Evolutionary conservation across 108 stramenopile species (phyloP).

Genomic region (Seminavis robusta): DNA sequence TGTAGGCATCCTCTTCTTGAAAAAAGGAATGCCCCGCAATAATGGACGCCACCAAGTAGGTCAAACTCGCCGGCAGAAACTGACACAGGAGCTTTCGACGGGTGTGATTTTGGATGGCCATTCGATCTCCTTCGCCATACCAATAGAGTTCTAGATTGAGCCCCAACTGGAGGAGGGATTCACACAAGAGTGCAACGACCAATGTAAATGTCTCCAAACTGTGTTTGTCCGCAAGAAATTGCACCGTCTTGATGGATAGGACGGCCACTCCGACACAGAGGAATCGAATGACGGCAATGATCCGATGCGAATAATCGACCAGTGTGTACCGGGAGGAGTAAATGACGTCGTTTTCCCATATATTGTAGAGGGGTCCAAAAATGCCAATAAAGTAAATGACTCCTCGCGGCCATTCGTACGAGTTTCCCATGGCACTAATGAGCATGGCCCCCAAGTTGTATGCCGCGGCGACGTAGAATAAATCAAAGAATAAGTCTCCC

Average conservation of each 20-base stretch:
- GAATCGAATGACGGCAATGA: background rate
- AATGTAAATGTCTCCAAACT: constrained; percentile 7
- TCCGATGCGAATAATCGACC: no score
- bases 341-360: background rate
- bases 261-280: constrained; percentile 14
- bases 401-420: background rate
- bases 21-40: background rate
- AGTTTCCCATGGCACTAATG: background rate
- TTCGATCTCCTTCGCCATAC: constrained; percentile 12
- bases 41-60: constrained; percentile 1
- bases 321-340: background rate
- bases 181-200: constrained; percentile 2
- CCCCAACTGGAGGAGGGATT: constrained; percentile 6
- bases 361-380: no score
- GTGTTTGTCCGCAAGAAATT: constrained; percentile 10
- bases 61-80: constrained; percentile 1
- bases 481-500: constrained; percentile 69
- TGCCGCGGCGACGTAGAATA: constrained; percentile 61
- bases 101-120: constrained; percentile 15
- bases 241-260: constrained; percentile 15
- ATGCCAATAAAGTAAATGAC: no score
- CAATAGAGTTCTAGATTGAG: constrained; percentile 16
- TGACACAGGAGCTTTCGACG: background rate
- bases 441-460: constrained; percentile 44
- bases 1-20: background rate